These are phyloP conservation scores for Sporobolus alterniflorus DNA, from an alignment of 202 grass and related monocot genomes.

Conservation along the genomic window DNA sequence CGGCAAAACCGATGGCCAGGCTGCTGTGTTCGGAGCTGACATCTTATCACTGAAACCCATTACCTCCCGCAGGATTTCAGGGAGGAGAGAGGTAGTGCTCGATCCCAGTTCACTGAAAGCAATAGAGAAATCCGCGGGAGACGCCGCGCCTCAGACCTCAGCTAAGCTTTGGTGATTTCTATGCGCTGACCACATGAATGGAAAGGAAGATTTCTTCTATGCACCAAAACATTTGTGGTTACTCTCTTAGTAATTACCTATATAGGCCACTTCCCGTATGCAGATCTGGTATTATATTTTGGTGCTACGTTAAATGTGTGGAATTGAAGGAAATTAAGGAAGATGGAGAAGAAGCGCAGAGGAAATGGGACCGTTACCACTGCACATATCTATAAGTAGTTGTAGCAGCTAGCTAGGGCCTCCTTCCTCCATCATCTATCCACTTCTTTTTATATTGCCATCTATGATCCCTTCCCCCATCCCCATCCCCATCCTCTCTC, in stretches of 20 bases:
- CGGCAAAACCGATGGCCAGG: slow-evolving; percentile 56
- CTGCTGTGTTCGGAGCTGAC: slow-evolving; percentile 76
- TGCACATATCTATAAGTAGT: too few species aligned
- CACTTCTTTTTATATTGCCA: too few species aligned
- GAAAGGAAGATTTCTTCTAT: too few species aligned
- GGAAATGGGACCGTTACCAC: slow-evolving; percentile 55
- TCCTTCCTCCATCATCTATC: too few species aligned
- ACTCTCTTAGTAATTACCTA: slow-evolving; percentile 33
- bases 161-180: slow-evolving; percentile 73
- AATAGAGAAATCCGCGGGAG: slow-evolving; percentile 48
- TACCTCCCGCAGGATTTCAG: slow-evolving; percentile 72
- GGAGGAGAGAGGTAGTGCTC: slow-evolving; percentile 50
- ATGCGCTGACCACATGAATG: slow-evolving; percentile 98
- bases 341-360: background rate
- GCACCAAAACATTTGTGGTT: slow-evolving; percentile 25
- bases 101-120: slow-evolving; percentile 58
- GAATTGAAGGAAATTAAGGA: too few species aligned
- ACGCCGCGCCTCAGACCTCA: slow-evolving; percentile 46
- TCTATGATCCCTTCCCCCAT: too few species aligned
- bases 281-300: slow-evolving; percentile 4
- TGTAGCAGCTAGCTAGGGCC: too few species aligned
- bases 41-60: slow-evolving; percentile 88
- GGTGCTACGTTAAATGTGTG: background rate
- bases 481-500: too few species aligned
- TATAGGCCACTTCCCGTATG: slow-evolving; percentile 10